Evolutionary conservation across 2,329 filamentous ascomycete species (phyloP).

Genomic region (Penicillium sp.): DNA sequence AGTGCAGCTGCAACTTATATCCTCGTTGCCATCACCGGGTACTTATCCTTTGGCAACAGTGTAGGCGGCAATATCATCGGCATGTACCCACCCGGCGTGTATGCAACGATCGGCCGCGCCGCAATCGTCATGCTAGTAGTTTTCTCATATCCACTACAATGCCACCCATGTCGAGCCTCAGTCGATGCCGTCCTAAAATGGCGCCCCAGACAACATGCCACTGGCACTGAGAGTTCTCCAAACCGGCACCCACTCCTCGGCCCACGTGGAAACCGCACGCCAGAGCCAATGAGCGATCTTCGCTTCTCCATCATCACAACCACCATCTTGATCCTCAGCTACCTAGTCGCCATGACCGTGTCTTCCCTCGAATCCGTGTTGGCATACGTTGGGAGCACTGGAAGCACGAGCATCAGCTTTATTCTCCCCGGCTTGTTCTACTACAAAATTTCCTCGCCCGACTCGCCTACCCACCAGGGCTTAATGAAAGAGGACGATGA

Average conservation of each 20-base stretch:
- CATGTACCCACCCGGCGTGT: slow-evolving; percentile 77
- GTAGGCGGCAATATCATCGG: slow-evolving; percentile 90
- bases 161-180: slow-evolving; percentile 94
- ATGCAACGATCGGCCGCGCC: slow-evolving; percentile 87
- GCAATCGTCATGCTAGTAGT: slow-evolving; percentile 95
- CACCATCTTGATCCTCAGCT: slow-evolving; percentile 76
- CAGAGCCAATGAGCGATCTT: slow-evolving; percentile 72
- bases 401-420: slow-evolving; percentile 93
- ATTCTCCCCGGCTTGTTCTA: slow-evolving; percentile 96
- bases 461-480: slow-evolving; percentile 80
- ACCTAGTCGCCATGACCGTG: slow-evolving; percentile 86
- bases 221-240: slow-evolving; percentile 44
- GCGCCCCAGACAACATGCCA: slow-evolving; percentile 58
- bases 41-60: slow-evolving; percentile 88
- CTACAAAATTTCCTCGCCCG: slow-evolving; percentile 93
- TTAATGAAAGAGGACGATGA: slow-evolving; percentile 89
- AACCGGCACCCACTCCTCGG: slow-evolving; percentile 45
- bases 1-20: slow-evolving; percentile 84
- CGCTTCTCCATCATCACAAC: slow-evolving; percentile 90
- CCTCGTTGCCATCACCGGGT: slow-evolving; percentile 89
- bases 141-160: slow-evolving; percentile 92
- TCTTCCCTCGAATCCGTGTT: slow-evolving; percentile 85
- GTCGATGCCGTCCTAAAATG: slow-evolving; percentile 92
- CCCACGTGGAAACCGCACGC: slow-evolving; percentile 43
- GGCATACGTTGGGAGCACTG: slow-evolving; percentile 92